Evolutionary conservation across 2,329 filamentous ascomycete genomes (phyloP), one percentile per base, ranked within the genome.

Genomic region (Orbilia quercus): DNA sequence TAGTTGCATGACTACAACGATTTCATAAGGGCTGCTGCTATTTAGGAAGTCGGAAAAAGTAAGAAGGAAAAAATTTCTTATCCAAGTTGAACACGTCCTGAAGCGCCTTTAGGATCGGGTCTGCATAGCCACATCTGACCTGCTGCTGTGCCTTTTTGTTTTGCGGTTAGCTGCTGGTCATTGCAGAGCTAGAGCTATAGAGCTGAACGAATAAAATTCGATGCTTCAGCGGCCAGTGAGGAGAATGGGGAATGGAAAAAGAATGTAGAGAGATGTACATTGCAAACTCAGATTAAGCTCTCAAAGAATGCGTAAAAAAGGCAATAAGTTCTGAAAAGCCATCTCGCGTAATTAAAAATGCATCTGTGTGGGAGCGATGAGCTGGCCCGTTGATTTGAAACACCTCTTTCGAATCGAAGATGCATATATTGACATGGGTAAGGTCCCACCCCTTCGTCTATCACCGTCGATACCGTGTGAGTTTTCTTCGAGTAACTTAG

Each of bases 71-170:
- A 45, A 63, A 64, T 34, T 55, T 67, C 63, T 67, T 23, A 53
- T 36, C 34, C 63, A 67, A 67, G 63, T 67, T 67, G 63, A 67
- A 67, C 53, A 67, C 63, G 63, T 67, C 47, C 54, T n/a, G 44
- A 67, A 53, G 58, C 63, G 63, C 31, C 34, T 40, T 67, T 34
- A 67, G 63, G 63, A 67, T 67, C 63, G 53, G 53, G 63, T 45
- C 44, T 67, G 63, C 63, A 67, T 67, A 59, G 63, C 63, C 63
- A 36, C 54, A 51, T 54, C 22, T 47, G 25, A 57, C 48, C 34
- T 57, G 20, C 38, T 31, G 38, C 38, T 55, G 23, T 45, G n/a
- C 28, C n/a, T 36, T 45, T 31, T 31, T 4, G 40, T 20, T 58
- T 23, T 36, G 25, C 50, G 50, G 50, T 20, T 66, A 66, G 53